Percentiles rank a stretch among this genome's conserved stretches.
These are phyloP conservation scores for Secale cereale DNA, from an alignment of 176 grass and related monocot genomes.

Conservation along the genomic window DNA sequence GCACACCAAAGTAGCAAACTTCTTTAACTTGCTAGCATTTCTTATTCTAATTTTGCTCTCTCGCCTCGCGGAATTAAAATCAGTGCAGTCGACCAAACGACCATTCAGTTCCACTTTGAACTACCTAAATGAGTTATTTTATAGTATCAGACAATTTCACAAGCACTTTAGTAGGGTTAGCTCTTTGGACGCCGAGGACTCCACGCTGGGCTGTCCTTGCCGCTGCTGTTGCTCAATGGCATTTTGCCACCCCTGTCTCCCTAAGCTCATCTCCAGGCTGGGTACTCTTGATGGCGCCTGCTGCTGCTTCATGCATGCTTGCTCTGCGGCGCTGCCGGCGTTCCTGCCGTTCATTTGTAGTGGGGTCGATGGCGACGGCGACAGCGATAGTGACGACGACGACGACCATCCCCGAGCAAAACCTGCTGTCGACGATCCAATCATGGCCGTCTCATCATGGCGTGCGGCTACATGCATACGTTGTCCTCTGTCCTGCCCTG, in stretches of 20 bases:
- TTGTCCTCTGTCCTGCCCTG: slow-evolving; percentile 5
- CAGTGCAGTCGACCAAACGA: not conserved
- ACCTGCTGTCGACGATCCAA: slow-evolving; percentile 13
- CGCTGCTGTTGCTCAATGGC: slow-evolving; percentile 24
- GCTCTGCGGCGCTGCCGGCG: slow-evolving; percentile 10
- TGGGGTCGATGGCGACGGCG: not conserved
- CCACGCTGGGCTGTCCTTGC: slow-evolving; percentile 22
- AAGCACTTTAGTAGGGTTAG: slow-evolving; percentile 66
- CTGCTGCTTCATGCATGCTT: slow-evolving; percentile 24
- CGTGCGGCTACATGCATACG: not conserved
- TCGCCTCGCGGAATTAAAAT: not conserved
- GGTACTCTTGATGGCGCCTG: slow-evolving; percentile 42
- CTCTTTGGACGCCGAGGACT: slow-evolving; percentile 44
- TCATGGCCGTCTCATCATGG: slow-evolving; percentile 7
- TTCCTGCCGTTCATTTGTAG: slow-evolving; percentile 7
- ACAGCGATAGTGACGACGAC: not conserved
- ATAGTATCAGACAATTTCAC: not conserved
- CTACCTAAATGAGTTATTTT: not conserved
- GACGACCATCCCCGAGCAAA: slow-evolving; percentile 18
- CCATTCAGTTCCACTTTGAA: not conserved
- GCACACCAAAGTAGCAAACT: too few species aligned
- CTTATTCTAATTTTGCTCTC: not conserved
- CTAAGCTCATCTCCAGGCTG: slow-evolving; percentile 85
- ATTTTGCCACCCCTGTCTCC: slow-evolving; percentile 78
- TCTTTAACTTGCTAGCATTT: not conserved